Conservation (phyloP, 106 monocot genomes). For the Dendrobium chrysotoxum region DNA sequence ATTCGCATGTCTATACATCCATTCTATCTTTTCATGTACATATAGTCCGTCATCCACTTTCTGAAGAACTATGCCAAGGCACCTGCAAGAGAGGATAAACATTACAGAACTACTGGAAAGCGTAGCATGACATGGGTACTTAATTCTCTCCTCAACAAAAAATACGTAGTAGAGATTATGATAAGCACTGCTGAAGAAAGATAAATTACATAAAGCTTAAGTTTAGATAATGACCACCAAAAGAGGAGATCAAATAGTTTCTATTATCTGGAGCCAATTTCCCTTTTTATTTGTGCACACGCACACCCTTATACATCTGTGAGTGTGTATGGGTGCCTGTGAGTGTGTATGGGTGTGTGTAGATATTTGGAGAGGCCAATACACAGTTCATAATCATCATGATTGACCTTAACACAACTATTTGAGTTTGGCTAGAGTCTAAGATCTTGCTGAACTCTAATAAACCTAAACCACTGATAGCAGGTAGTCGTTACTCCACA, state of each 20-base stretch:
- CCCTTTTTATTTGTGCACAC: neutral
- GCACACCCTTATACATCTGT: neutral
- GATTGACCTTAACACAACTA: neutral
- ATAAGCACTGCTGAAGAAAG: neutral
- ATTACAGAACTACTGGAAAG: neutral
- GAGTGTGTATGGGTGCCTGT: neutral
- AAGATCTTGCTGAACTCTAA: too few relatives aligned
- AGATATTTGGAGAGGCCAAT: neutral
- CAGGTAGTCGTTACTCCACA: too few relatives aligned
- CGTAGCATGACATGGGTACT: neutral
- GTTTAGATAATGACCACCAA: neutral
- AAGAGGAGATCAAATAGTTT: neutral
- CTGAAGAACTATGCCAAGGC: constrained; percentile 91
- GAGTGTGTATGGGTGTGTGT: neutral
- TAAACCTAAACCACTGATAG: too few relatives aligned
- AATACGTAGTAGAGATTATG: neutral
- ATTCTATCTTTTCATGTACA: constrained; percentile 85
- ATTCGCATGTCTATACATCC: constrained; percentile 83
- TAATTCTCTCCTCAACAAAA: neutral
- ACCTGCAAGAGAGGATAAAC: constrained; percentile 43
- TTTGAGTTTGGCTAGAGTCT: neutral
- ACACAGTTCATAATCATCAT: neutral
- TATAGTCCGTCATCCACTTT: constrained; percentile 88
- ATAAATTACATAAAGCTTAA: neutral
- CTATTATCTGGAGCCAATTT: neutral